Conservation (phyloP, 106 monocot species). For the Posidonia australis region DNA sequence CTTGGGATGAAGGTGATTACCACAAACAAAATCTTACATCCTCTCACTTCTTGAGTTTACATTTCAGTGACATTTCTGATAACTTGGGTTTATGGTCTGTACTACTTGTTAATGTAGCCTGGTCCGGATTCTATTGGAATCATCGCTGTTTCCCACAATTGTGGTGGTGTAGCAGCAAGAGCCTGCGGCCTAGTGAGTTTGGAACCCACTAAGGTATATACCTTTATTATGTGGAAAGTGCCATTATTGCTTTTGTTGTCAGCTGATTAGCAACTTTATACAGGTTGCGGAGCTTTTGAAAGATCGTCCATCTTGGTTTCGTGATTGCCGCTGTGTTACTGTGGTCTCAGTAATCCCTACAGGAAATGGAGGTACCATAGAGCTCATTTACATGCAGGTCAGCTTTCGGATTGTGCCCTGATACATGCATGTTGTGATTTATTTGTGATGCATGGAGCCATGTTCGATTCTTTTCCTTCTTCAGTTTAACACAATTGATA, state of each 20-base stretch:
- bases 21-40: background rate
- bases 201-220: constrained; percentile 85
- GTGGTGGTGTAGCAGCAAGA: constrained; percentile 95
- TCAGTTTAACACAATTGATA: background rate
- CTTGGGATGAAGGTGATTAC: constrained; percentile 24
- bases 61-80: background rate
- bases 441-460: background rate
- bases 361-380: constrained; percentile 85
- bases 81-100: background rate
- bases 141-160: constrained; percentile 97
- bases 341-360: constrained; percentile 68
- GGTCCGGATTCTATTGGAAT: constrained; percentile 99
- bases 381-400: constrained; percentile 99
- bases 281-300: constrained; percentile 95
- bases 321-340: constrained; percentile 80
- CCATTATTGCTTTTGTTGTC: background rate
- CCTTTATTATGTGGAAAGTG: background rate
- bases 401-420: background rate
- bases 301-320: constrained; percentile 91
- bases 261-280: background rate
- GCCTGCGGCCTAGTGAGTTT: constrained; percentile 98
- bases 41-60: background rate
- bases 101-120: constrained; percentile 50
- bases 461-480: background rate
- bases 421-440: background rate